Base-by-base conservation (phyloP, 2,329 filamentous ascomycete genomes). In the Aspergillus fumigatiaffinis region DNA sequence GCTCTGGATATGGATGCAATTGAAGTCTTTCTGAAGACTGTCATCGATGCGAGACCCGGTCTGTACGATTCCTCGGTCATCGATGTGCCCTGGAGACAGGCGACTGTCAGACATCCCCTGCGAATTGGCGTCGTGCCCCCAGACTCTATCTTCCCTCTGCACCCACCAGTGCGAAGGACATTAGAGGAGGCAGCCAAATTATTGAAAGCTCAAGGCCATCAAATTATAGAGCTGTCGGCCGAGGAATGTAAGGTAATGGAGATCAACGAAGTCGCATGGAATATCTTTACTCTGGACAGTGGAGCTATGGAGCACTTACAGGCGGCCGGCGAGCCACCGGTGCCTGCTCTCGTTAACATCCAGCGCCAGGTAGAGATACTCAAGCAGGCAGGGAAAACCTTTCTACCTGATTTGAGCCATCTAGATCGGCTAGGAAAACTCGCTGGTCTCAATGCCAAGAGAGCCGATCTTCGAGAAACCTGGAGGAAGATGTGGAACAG, bases 61-160 rank as follows among this genome's bases (percentile, higher is more conserved):
- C 52, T 59, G 1, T 63, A 63, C 14, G 65, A 67, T 50, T 65
- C 65, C 44, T 60, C 58, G 2, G 49, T 63, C 5, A 55, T 63
- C 20, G 63, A 65, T 42, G 52, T 65, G 21, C 63, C 63, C 1
- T 65, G 63, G 63, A 53, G 63, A 51, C 42, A 55, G n/a, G 60
- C 63, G 17, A 42, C 52, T 14, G 50, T 29, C 10, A 61, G 60
- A 46, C 54, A 53, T 17, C 56, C 61, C 21, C 57, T 83, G 2
- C 72, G 73, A 0, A 78, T 85, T 41, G 82, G 82, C 0, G 59
- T 84, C 5, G 65, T 82, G 10, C 59, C 75, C 2, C 77, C 79
- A 48, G 78, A 81, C 59, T 71, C 75, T 0, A 68, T 76, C 3
- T 77, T 78, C 29, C 79, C 79, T 2, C 65, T 83, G 0, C 80